Conservation (phyloP, 2,329 filamentous ascomycete species). For the Cadophora luteo-olivacea region DNA sequence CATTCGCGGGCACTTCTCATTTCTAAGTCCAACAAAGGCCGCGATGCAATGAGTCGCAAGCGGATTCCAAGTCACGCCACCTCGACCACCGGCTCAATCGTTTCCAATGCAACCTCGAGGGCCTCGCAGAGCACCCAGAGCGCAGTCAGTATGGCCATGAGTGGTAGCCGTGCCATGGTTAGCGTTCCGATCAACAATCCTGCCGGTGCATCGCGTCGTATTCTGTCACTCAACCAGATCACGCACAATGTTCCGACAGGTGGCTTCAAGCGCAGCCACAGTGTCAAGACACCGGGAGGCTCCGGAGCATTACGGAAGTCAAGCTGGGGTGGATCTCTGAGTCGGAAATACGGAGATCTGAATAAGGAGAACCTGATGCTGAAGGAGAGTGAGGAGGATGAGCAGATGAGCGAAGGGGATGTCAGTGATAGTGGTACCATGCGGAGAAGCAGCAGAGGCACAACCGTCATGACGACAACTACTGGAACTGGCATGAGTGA, state of each 20-base stretch:
- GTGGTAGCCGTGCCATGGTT: constrained; percentile 46
- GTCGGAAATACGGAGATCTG: constrained; percentile 54
- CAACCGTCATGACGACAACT: constrained; percentile 38
- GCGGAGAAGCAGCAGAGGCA: constrained; percentile 43
- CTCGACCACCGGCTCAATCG: constrained; percentile 47
- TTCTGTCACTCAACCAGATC: constrained; percentile 91
- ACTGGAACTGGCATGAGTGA: constrained; percentile 38
- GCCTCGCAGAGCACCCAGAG: constrained; percentile 46
- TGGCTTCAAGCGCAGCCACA: constrained; percentile 78
- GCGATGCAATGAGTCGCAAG: constrained; percentile 58
- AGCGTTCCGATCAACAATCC: constrained; percentile 49
- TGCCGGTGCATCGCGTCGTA: constrained; percentile 71
- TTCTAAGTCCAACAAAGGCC: constrained; percentile 59
- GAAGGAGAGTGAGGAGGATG: constrained; percentile 65
- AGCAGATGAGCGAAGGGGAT: constrained; percentile 30
- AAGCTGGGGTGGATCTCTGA: constrained; percentile 66
- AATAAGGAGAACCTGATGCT: constrained; percentile 69
- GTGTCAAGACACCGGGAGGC: constrained; percentile 68
- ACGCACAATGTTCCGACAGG: constrained; percentile 70
- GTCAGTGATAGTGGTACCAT: constrained; percentile 39
- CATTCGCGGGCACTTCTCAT: constrained; percentile 92
- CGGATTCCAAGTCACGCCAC: constrained; percentile 54
- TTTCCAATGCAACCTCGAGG: constrained; percentile 42
- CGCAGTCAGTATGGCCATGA: constrained; percentile 61
- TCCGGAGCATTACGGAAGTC: constrained; percentile 64